Evolutionary conservation across 305 asterid genomes (phyloP).

Genomic region (Solanum aculeatissimum): DNA sequence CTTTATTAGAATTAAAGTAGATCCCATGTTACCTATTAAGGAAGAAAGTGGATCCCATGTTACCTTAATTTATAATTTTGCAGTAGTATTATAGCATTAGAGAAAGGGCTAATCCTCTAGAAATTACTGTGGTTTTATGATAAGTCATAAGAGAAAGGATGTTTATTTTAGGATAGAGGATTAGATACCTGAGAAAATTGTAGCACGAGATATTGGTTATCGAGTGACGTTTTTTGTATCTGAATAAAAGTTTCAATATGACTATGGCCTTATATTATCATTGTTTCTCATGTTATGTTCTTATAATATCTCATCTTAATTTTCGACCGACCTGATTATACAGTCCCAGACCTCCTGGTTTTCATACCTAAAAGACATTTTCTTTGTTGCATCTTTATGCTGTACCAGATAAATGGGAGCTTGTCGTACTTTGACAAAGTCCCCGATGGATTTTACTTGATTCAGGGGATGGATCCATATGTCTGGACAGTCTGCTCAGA

Average conservation of each 20-base stretch:
- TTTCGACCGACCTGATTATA: neutral
- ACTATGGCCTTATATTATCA: neutral
- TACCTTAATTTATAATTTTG: neutral
- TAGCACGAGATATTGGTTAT: neutral
- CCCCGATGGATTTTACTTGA: constrained; percentile 75
- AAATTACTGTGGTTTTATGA: neutral
- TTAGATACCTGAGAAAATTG: neutral
- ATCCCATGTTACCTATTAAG: neutral
- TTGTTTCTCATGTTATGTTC: neutral
- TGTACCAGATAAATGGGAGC: constrained; percentile 80
- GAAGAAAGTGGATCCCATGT: neutral
- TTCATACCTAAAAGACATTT: neutral
- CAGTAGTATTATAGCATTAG: neutral
- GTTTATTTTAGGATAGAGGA: neutral
- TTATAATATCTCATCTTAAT: neutral
- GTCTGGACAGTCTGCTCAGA: constrained; percentile 86
- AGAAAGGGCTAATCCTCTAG: neutral
- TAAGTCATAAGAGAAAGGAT: neutral
- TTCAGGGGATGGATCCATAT: constrained; percentile 94
- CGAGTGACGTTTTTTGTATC: neutral
- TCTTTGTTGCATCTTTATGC: neutral
- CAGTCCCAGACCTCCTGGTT: neutral
- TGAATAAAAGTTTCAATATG: neutral
- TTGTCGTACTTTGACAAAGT: constrained; percentile 76
- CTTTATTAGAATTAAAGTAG: neutral